These are phyloP conservation scores for Cryoendolithus antarcticus DNA, from an alignment of 2,329 filamentous ascomycete genomes.

Conservation along the genomic window DNA sequence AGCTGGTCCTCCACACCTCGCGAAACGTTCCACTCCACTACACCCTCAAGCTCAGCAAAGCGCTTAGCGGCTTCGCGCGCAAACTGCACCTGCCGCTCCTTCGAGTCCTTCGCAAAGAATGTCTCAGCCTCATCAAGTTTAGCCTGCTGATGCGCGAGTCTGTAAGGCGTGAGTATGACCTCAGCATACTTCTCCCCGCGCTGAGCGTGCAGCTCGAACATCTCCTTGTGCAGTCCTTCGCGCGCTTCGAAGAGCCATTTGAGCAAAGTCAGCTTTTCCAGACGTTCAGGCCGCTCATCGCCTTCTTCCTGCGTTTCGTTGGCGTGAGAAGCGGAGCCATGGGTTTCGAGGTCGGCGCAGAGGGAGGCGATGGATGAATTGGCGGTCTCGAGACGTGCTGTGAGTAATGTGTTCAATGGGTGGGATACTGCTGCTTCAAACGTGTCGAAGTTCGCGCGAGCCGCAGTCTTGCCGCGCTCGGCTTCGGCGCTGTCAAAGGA, in stretches of 20 bases:
- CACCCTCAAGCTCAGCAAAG: conserved; percentile 60
- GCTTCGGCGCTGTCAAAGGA: conserved; percentile 61
- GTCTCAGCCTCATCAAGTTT: conserved; percentile 66
- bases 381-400: conserved; percentile 59
- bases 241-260: conserved; percentile 96
- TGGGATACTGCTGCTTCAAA: conserved; percentile 77
- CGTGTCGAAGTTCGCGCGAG: conserved; percentile 68
- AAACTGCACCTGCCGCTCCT: conserved; percentile 56
- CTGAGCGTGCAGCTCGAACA: conserved; percentile 73
- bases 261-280: conserved; percentile 85
- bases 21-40: conserved; percentile 74
- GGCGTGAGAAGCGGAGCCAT: conserved; percentile 55
- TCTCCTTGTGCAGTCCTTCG: conserved; percentile 73
- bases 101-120: conserved; percentile 71
- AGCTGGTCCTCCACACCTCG: conserved; percentile 84
- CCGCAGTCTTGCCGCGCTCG: conserved; percentile 55
- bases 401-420: conserved; percentile 69
- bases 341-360: conserved; percentile 57
- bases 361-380: conserved; percentile 68
- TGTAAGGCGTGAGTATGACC: conserved; percentile 71
- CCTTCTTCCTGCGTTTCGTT: conserved; percentile 89
- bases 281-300: conserved; percentile 82
- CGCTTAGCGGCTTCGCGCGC: conserved; percentile 61
- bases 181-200: conserved; percentile 73
- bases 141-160: conserved; percentile 57